Conservation (phyloP, 2,329 filamentous ascomycete genomes). For the Sarocladium oryzae region DNA sequence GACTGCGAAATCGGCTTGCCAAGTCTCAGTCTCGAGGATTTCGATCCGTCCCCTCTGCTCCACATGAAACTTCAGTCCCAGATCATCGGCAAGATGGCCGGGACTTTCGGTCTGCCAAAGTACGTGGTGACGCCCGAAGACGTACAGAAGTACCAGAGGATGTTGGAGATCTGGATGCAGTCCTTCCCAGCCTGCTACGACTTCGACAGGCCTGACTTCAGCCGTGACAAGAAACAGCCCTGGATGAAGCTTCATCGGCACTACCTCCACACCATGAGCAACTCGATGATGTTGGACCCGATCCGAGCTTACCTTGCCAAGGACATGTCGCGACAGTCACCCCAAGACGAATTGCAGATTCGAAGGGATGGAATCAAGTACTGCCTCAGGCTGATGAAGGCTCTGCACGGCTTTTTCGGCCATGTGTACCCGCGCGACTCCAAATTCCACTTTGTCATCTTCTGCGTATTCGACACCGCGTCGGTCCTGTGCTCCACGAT, state of each 20-base stretch:
- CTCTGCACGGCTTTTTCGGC: slow-evolving; percentile 34
- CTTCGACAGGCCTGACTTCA: slow-evolving; percentile 23
- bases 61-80: slow-evolving; percentile 31
- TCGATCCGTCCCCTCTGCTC: slow-evolving; percentile 24
- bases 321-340: slow-evolving; percentile 20
- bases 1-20: slow-evolving; percentile 27
- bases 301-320: slow-evolving; percentile 39
- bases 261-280: slow-evolving; percentile 36
- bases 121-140: slow-evolving; percentile 22
- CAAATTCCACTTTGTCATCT: slow-evolving; percentile 43
- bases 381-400: slow-evolving; percentile 34
- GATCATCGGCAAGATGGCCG: slow-evolving; percentile 24
- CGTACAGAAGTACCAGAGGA: slow-evolving; percentile 24
- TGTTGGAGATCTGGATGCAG: slow-evolving; percentile 34
- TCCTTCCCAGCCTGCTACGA: slow-evolving; percentile 35
- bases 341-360: slow-evolving; percentile 28
- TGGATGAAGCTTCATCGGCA: slow-evolving; percentile 40
- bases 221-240: slow-evolving; percentile 28
- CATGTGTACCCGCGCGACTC: slow-evolving; percentile 37
- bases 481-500: slow-evolving; percentile 44
- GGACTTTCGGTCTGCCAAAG: slow-evolving; percentile 24
- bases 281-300: slow-evolving; percentile 38
- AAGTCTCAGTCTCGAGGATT: slow-evolving; percentile 25
- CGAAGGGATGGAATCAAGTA: slow-evolving; percentile 36
- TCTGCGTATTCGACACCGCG: slow-evolving; percentile 44